phyloP scores from a whole-genome alignment of 352 stramenopile genomes.

The Phytophthora capsici region DNA sequence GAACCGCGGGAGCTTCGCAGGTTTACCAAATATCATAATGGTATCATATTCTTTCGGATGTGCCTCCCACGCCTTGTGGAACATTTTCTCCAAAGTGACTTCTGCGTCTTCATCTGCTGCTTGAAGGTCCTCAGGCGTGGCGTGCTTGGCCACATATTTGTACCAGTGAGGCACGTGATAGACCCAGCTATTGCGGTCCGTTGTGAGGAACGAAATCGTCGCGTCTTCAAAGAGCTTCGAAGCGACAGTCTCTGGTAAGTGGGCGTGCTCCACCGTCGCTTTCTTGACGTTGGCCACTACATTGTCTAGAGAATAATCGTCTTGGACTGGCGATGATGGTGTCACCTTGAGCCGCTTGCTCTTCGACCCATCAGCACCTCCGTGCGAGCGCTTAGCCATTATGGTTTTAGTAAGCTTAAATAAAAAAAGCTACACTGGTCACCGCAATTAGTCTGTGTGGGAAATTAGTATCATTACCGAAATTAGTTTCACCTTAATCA shows the following conservation, averaged over 20 bases:
- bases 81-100: slow-evolving; percentile 25
- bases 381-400: neutral
- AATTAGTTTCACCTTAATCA: no score
- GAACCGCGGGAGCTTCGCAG: slow-evolving; percentile 63
- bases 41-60: slow-evolving; percentile 66
- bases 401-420: no score
- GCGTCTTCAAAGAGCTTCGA: slow-evolving; percentile 41
- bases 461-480: no score
- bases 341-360: slow-evolving; percentile 26
- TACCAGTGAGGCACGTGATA: slow-evolving; percentile 71
- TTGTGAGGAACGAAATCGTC: slow-evolving; percentile 39
- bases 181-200: slow-evolving; percentile 58
- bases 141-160: slow-evolving; percentile 39
- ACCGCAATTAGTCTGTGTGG: no score
- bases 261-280: slow-evolving; percentile 16
- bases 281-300: slow-evolving; percentile 32
- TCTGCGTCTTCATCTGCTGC: slow-evolving; percentile 3
- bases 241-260: slow-evolving; percentile 16
- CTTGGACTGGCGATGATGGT: neutral
- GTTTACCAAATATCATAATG: slow-evolving; percentile 78
- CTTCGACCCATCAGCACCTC: neutral
- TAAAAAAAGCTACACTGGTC: no score
- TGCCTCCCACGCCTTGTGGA: slow-evolving; percentile 60
- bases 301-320: slow-evolving; percentile 35
- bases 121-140: slow-evolving; percentile 15